A percentile compares a stretch with the other conserved stretches of the same genome.
Evolutionary conservation across 768 basidiomycete species (phyloP).

Genomic region (Suillus cothurnatus): DNA sequence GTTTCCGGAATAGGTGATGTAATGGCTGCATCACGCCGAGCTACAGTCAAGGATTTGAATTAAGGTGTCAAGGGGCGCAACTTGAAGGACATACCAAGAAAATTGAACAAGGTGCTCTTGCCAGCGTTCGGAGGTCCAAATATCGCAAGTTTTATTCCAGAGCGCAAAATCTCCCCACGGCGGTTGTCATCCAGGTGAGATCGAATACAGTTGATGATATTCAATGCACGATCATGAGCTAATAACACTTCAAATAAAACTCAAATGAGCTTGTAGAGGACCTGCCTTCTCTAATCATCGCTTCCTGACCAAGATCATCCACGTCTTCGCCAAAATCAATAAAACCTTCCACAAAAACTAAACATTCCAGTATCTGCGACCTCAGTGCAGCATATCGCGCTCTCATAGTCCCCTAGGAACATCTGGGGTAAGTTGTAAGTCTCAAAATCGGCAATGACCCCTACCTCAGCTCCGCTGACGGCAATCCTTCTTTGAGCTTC

Average conservation of each 20-base stretch:
- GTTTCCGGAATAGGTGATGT: slow-evolving; percentile 88
- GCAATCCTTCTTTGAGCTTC: slow-evolving; percentile 79
- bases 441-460: slow-evolving; percentile 25
- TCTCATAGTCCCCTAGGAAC: slow-evolving; percentile 61
- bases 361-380: slow-evolving; percentile 64
- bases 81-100: slow-evolving; percentile 54
- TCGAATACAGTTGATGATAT: slow-evolving; percentile 53
- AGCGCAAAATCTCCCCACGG: slow-evolving; percentile 81
- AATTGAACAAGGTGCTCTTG: slow-evolving; percentile 92
- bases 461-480: slow-evolving; percentile 64
- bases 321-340: slow-evolving; percentile 91
- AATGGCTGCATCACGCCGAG: slow-evolving; percentile 86
- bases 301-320: slow-evolving; percentile 82
- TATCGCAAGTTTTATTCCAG: slow-evolving; percentile 82
- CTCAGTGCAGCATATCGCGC: slow-evolving; percentile 66
- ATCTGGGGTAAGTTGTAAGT: neutral
- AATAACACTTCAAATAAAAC: neutral
- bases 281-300: slow-evolving; percentile 70
- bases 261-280: neutral
- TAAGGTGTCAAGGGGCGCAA: neutral
- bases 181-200: slow-evolving; percentile 68
- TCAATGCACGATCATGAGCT: slow-evolving; percentile 57
- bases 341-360: slow-evolving; percentile 82
- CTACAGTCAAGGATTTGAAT: slow-evolving; percentile 38
- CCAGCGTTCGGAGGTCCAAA: slow-evolving; percentile 94